These are phyloP conservation scores for Penicillium ucsense DNA, from an alignment of 495 filamentous ascomycete genomes.

Conservation along the genomic window DNA sequence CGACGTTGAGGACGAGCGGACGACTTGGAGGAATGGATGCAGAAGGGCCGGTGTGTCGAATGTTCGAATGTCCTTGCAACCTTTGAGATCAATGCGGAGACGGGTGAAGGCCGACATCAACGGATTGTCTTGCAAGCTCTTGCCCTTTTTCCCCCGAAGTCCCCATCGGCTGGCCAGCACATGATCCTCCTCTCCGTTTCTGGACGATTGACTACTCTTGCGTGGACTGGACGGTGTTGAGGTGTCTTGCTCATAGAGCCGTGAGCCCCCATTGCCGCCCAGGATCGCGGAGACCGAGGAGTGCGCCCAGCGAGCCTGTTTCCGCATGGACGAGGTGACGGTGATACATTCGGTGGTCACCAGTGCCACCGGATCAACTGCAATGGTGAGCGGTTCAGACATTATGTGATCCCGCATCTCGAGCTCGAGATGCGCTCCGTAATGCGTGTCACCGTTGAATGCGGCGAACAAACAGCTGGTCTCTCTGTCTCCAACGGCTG, in stretches of 20 bases:
- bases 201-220: slow-evolving; percentile 14
- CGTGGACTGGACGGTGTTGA: slow-evolving; percentile 31
- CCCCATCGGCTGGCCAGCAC: slow-evolving; percentile 67
- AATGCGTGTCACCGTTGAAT: slow-evolving; percentile 9
- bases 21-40: slow-evolving; percentile 93
- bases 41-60: slow-evolving; percentile 88
- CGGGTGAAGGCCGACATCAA: slow-evolving; percentile 92
- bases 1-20: slow-evolving; percentile 91
- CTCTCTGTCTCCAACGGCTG: slow-evolving; percentile 14
- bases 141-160: slow-evolving; percentile 88
- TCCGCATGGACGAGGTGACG: slow-evolving; percentile 96
- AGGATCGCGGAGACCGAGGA: slow-evolving; percentile 95
- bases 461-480: slow-evolving; percentile 22
- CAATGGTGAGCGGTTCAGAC: slow-evolving; percentile 49
- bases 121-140: slow-evolving; percentile 97
- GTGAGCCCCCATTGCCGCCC: slow-evolving; percentile 58
- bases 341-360: slow-evolving; percentile 99
- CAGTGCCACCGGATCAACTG: slow-evolving; percentile 86
- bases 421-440: slow-evolving; percentile 18
- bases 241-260: slow-evolving; percentile 34
- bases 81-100: slow-evolving; percentile 77
- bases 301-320: slow-evolving; percentile 92
- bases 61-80: slow-evolving; percentile 82
- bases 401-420: slow-evolving; percentile 23
- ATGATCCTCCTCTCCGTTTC: slow-evolving; percentile 37